A percentile compares a stretch with the other conserved stretches of the same genome.
Evolutionary conservation across 2,329 filamentous ascomycete species (phyloP).

Genomic region (Diaporthe velutina): DNA sequence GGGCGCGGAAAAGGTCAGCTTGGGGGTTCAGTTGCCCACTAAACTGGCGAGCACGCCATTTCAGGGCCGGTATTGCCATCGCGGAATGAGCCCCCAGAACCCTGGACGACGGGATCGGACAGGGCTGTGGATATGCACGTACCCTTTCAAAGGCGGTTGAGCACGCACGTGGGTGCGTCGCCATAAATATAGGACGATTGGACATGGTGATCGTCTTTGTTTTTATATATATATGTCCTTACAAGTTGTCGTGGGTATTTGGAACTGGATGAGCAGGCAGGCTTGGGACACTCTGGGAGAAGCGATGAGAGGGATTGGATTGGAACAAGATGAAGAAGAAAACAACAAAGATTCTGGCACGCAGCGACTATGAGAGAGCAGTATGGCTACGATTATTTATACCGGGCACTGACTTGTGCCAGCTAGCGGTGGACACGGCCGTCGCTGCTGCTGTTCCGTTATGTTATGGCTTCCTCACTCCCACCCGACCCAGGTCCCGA

Average conservation of each 20-base stretch:
- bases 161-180: conserved; percentile 93
- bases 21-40: conserved; percentile 16
- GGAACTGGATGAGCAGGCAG: neutral
- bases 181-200: conserved; percentile 88
- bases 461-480: conserved; percentile 16
- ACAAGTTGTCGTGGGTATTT: neutral
- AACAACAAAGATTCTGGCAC: conserved; percentile 13
- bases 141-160: conserved; percentile 98
- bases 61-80: conserved; percentile 33
- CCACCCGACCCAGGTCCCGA: neutral
- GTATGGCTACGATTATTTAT: conserved; percentile 38
- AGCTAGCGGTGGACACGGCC: conserved; percentile 31
- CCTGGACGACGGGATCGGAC: conserved; percentile 23
- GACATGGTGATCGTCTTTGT: conserved; percentile 67
- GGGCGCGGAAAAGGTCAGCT: conserved; percentile 1
- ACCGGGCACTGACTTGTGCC: conserved; percentile 27
- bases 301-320: neutral
- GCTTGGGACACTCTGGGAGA: neutral
- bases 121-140: conserved; percentile 49
- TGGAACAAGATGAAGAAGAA: neutral
- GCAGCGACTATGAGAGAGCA: conserved; percentile 11
- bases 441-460: conserved; percentile 3
- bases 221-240: conserved; percentile 4
- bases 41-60: conserved; percentile 39
- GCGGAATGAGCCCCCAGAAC: conserved; percentile 25